Evolutionary conservation across 1,284 basidiomycete genomes (phyloP), one percentile per base, ranked within the genome.

Genomic region (Fomitopsis schrenkii): DNA sequence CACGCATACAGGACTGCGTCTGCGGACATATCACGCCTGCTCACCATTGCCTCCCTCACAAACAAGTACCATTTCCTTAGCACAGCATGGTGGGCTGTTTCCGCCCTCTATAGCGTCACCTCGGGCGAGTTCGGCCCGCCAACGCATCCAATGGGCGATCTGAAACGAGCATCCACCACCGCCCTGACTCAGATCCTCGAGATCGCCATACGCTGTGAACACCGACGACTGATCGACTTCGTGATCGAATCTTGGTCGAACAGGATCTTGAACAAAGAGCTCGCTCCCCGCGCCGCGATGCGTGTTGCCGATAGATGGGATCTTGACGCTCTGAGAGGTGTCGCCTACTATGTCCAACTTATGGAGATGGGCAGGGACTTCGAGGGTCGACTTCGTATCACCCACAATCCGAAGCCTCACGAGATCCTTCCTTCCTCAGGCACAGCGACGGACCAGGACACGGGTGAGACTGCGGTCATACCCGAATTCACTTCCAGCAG

Each of bases 311-410:
- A 74, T 57, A 54, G 62, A 15, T 66, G 66, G 62, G 66, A 64
- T 5, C 56, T 71, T 15, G 30, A 52, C 40, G 41, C 63, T n/a
- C 65, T 75, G 17, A 42, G 55, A 36, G 73, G 72, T 33, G 60
- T 67, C 55, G 70, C 70, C 35, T 74, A 74, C 57, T 75, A 75
- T 60, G 66, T 67, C 26, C 67, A 70, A 57, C 69, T 75, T 55
- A 70, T 68, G 63, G 68, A 68, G 57, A 66, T 67, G 67, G 69
- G 59, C 30, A 56, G 62, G 55, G 61, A 59, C 30, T 69, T 67
- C 56, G 64, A 64, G 36, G 53, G 61, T 2, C 63, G 33, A 26
- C 35, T 54, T 7, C 19, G 52, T 17, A 54, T 36, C 14, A 30
- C 33, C 61, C 22, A 60, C 62, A 38, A 55, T 64, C 40, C 58